Evolutionary conservation across 1,139 yeast genomes (phyloP).

Genomic region (Geotrichum bryndzae): DNA sequence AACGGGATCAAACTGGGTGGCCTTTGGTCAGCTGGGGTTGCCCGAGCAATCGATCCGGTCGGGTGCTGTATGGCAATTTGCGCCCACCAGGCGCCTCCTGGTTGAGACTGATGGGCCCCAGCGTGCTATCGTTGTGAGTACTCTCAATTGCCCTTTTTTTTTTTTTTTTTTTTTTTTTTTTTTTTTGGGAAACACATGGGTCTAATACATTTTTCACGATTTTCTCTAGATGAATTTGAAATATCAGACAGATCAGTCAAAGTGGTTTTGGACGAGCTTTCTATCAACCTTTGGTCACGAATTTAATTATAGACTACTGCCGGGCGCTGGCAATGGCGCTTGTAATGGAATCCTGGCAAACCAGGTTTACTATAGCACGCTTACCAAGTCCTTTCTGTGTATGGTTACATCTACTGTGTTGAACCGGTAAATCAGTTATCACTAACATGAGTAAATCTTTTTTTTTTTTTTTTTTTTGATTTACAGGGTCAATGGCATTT

Average conservation of each 20-base stretch:
- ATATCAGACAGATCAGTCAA: not conserved
- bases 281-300: not conserved
- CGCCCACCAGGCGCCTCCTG: not conserved
- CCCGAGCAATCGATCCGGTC: not conserved
- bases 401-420: not conserved
- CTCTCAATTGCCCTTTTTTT: not conserved
- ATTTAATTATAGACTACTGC: not conserved
- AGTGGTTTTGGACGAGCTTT: not conserved
- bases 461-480: not conserved
- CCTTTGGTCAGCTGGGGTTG: not conserved
- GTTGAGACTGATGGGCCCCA: not conserved
- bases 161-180: not conserved
- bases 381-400: not conserved
- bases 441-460: not conserved
- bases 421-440: not conserved
- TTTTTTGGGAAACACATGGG: not conserved
- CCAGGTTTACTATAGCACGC: not conserved
- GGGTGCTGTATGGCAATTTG: not conserved
- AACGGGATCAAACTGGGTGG: not conserved
- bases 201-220: not conserved
- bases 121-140: not conserved
- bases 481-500: not conserved
- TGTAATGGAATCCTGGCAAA: not conserved
- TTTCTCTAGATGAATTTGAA: not conserved
- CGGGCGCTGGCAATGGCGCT: not conserved